Base-by-base conservation (phyloP, 2,329 filamentous ascomycete species). In the Simplicillium aogashimaense region DNA sequence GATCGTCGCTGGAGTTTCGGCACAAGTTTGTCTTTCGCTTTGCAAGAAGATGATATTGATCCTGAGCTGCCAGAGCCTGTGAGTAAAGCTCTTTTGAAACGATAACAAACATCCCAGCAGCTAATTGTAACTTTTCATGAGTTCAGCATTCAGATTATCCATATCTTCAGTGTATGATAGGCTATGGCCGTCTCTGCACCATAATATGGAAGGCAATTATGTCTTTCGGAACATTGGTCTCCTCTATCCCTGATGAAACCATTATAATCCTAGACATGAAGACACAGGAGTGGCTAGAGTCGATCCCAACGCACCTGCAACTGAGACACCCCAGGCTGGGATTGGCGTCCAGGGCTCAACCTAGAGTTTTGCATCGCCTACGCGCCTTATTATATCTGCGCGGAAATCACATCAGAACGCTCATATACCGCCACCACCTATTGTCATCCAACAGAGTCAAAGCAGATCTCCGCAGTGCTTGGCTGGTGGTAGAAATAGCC, bases 1-100 rank as follows among this genome's bases (percentile, higher is more conserved):
- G 70, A 73, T 37, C 64, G 68, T 1, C 63, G 69, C 16, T 74
- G 67, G 65, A 70, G 67, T 9, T 70, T 73, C 29, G 69, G 69
- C 2, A 72, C 67, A 0, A 67, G 69, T 11, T 48, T 72, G 15
- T 67, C 69, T 0, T 72, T 71, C 46, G 63, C 63, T 0, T 57
- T 73, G 4, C 57, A 67, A 10, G 68, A 72, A 39, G 59, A 61
- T 0, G 69, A 72, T 37, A 66, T 73, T 43, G 69, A 73, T 37
- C 64, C 67, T 0, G 61, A 64, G 30, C 47, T 72, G 1, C 66
- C 66, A 0, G 61, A 70, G 38, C 65, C 65, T 0, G 67, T 57
- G 44, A 43, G 53, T 45, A 3, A 0, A 1, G 4, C 2, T 32
- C 3, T 1, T 14, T 7, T 14, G n/a, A 11, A 8, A 2, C 3